Conservation (phyloP, 495 filamentous ascomycete species). For the Podospora sp. region DNA sequence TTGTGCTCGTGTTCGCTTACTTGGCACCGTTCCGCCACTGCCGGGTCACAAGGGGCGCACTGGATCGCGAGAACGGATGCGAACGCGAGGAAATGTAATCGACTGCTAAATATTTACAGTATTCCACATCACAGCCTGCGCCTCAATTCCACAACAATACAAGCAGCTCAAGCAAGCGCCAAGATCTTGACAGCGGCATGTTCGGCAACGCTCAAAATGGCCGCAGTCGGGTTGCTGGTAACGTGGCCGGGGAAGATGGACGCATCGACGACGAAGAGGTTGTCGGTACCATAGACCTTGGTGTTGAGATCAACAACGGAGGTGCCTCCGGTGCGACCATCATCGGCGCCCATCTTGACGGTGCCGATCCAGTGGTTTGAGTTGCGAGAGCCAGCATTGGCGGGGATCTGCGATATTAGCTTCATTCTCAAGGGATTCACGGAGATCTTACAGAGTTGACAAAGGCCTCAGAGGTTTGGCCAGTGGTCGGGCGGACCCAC, state of each 20-base stretch:
- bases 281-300: constrained; percentile 71
- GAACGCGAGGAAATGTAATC: neutral
- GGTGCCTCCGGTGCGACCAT: constrained; percentile 62
- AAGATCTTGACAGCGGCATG: constrained; percentile 49
- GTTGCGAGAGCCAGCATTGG: constrained; percentile 54
- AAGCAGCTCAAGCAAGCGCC: constrained; percentile 13
- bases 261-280: constrained; percentile 65
- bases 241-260: constrained; percentile 63
- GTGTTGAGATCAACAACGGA: constrained; percentile 67
- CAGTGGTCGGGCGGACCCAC: constrained; percentile 51
- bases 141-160: neutral
- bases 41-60: no score
- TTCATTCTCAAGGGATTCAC: neutral
- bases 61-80: neutral
- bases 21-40: no score
- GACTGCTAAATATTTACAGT: neutral
- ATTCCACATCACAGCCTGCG: neutral
- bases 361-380: constrained; percentile 68
- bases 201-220: constrained; percentile 59
- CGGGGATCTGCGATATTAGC: constrained; percentile 32
- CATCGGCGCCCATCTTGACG: constrained; percentile 65
- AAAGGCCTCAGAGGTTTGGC: constrained; percentile 53
- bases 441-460: constrained; percentile 39
- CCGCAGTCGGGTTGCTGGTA: constrained; percentile 59
- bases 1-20: no score